These are phyloP conservation scores for Pyrus bretschneideri DNA, from an alignment of 306 rosid genomes.

Conservation along the genomic window DNA sequence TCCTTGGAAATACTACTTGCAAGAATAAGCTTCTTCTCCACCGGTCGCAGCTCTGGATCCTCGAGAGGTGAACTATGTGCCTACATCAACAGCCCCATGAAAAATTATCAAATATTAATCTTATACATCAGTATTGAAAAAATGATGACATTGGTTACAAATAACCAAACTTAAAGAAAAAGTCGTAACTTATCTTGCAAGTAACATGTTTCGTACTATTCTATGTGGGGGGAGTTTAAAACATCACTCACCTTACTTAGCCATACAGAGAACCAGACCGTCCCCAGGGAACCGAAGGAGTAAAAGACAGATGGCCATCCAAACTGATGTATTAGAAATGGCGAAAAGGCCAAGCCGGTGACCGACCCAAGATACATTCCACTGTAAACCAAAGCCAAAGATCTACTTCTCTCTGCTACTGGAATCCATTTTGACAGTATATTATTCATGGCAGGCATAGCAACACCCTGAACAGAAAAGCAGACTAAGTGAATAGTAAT, in stretches of 20 bases:
- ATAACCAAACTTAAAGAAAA: background rate
- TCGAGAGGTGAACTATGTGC: conserved; percentile 93
- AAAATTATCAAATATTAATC: conserved; percentile 1
- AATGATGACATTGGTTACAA: background rate
- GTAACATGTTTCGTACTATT: background rate
- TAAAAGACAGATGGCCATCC: conserved; percentile 99
- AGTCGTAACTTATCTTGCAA: background rate
- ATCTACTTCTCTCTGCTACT: conserved; percentile 93
- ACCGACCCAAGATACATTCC: conserved; percentile 99
- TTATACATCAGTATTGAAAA: background rate
- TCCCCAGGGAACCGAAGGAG: conserved; percentile 95
- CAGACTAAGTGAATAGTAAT: conserved; percentile 1
- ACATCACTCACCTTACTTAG: conserved; percentile 51
- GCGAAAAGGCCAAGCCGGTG: conserved; percentile 95
- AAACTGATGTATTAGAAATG: conserved; percentile 72
- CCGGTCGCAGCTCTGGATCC: conserved; percentile 77
- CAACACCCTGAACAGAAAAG: conserved; percentile 67
- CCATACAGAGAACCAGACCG: conserved; percentile 81
- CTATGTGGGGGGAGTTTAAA: background rate
- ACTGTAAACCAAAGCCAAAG: conserved; percentile 89
- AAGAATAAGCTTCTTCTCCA: conserved; percentile 72
- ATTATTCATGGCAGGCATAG: conserved; percentile 99
- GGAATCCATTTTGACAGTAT: conserved; percentile 97
- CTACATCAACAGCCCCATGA: conserved; percentile 30
- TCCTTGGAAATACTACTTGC: conserved; percentile 54